These are phyloP conservation scores for Aspergillus ruber DNA, from an alignment of 2,329 filamentous ascomycete genomes.

Conservation along the genomic window DNA sequence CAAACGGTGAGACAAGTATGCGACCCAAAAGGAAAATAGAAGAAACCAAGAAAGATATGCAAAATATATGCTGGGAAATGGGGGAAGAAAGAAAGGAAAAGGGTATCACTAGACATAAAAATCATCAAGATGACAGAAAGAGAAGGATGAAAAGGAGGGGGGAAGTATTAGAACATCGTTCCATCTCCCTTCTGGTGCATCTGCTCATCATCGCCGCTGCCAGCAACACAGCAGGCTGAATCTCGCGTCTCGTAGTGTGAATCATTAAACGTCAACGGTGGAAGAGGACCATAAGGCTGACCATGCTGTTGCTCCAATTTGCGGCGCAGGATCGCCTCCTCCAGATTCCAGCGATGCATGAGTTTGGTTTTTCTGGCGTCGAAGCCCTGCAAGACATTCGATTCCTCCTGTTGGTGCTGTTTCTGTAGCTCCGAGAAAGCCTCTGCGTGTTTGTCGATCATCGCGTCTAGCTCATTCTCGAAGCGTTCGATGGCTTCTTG, in stretches of 20 bases:
- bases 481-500: slow-evolving; percentile 34
- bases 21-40: slow-evolving; percentile 7
- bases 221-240: slow-evolving; percentile 23
- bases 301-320: slow-evolving; percentile 32
- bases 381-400: slow-evolving; percentile 23
- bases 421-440: slow-evolving; percentile 29
- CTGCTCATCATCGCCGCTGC: slow-evolving; percentile 10
- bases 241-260: slow-evolving; percentile 20
- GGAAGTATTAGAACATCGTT: slow-evolving; percentile 11
- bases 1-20: slow-evolving; percentile 5
- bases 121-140: slow-evolving; percentile 10
- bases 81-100: slow-evolving; percentile 9
- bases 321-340: slow-evolving; percentile 37
- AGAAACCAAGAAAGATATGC: not conserved
- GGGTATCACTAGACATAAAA: slow-evolving; percentile 21
- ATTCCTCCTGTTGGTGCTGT: slow-evolving; percentile 29
- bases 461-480: slow-evolving; percentile 31
- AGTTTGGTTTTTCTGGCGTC: slow-evolving; percentile 29
- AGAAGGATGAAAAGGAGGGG: slow-evolving; percentile 18
- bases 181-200: slow-evolving; percentile 8
- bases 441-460: slow-evolving; percentile 28
- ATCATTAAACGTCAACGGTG: slow-evolving; percentile 29
- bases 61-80: slow-evolving; percentile 4
- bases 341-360: slow-evolving; percentile 35
- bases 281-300: slow-evolving; percentile 32